These are phyloP conservation scores for Cyclostephanos tholiformis DNA, from an alignment of 108 stramenopile species.

Conservation along the genomic window DNA sequence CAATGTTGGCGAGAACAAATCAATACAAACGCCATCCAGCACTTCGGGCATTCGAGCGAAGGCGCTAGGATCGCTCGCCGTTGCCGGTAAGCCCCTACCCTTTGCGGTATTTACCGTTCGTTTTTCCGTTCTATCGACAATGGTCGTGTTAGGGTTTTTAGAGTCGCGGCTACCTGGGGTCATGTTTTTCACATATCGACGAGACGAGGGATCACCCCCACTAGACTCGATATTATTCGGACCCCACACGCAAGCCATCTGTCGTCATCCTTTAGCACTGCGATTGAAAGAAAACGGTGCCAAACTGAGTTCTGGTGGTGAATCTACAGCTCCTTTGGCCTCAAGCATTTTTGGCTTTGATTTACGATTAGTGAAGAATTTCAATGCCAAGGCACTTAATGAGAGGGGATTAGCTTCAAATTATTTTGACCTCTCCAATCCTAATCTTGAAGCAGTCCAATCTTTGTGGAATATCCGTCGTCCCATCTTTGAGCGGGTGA, in stretches of 20 bases:
- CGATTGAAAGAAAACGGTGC: slow-evolving; percentile 58
- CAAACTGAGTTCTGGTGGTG: slow-evolving; percentile 35
- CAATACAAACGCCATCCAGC: slow-evolving; percentile 28
- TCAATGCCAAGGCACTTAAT: slow-evolving; percentile 59
- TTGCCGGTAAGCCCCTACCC: slow-evolving; percentile 42
- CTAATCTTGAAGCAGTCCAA: slow-evolving; percentile 61
- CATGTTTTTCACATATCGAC: slow-evolving; percentile 70
- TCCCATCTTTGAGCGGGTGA: slow-evolving; percentile 71
- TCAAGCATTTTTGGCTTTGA: slow-evolving; percentile 78
- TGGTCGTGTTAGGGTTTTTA: slow-evolving; percentile 78
- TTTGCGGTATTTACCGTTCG: slow-evolving; percentile 68
- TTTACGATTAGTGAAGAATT: slow-evolving; percentile 76
- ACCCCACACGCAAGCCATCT: slow-evolving; percentile 58
- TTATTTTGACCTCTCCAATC: slow-evolving; percentile 56
- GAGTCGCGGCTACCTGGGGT: slow-evolving; percentile 80
- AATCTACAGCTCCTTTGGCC: slow-evolving; percentile 39
- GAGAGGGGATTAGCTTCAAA: slow-evolving; percentile 60
- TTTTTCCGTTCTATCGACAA: slow-evolving; percentile 76
- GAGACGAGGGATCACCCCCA: slow-evolving; percentile 73
- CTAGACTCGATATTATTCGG: slow-evolving; percentile 78
- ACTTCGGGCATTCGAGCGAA: slow-evolving; percentile 28
- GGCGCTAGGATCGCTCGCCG: slow-evolving; percentile 28
- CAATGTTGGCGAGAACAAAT: slow-evolving; percentile 63
- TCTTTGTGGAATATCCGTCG: slow-evolving; percentile 81
- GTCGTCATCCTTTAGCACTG: slow-evolving; percentile 79